These are phyloP conservation scores for Myxozyma sirexii DNA, from an alignment of 805 yeast species.

Conservation along the genomic window DNA sequence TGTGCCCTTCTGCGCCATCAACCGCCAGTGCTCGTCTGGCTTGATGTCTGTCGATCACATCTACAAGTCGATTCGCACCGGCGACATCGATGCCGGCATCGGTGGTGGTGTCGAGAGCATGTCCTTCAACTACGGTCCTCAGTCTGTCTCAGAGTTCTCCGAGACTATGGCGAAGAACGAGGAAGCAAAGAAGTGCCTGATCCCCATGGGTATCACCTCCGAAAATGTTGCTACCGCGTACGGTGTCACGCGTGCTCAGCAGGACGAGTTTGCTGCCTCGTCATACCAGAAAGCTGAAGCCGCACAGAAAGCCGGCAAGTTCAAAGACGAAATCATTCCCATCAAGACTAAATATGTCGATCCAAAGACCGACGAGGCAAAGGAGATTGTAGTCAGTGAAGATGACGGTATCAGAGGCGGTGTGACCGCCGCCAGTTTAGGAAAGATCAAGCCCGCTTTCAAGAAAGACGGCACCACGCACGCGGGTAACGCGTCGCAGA, in stretches of 20 bases:
- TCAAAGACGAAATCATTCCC: conserved; percentile 88
- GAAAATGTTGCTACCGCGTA: conserved; percentile 82
- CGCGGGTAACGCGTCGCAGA: conserved; percentile 96
- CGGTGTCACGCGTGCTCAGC: conserved; percentile 65
- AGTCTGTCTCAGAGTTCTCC: conserved; percentile 56
- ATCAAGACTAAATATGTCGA: conserved; percentile 61
- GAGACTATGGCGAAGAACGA: conserved; percentile 46
- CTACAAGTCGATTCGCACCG: conserved; percentile 82
- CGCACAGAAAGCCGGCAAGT: conserved; percentile 72
- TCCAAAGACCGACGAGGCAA: conserved; percentile 61
- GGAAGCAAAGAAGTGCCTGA: conserved; percentile 63
- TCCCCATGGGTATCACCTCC: conserved; percentile 96
- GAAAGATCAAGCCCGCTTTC: conserved; percentile 85
- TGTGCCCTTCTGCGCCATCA: conserved; percentile 77
- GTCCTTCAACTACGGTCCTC: conserved; percentile 51
- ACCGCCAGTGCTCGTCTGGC: conserved; percentile 95
- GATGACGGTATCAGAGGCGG: conserved; percentile 92
- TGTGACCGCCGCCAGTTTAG: conserved; percentile 75
- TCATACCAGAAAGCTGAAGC: conserved; percentile 83
- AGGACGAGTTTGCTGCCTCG: conserved; percentile 85
- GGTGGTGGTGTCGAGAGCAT: conserved; percentile 94
- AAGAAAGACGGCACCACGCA: conserved; percentile 80
- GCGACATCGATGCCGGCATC: conserved; percentile 88
- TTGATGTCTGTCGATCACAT: conserved; percentile 86
- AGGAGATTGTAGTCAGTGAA: conserved; percentile 55